Percentiles rank a stretch among this genome's conserved stretches.
Evolutionary conservation across 768 basidiomycete genomes (phyloP).

Genomic region (Termitomyces sp.): DNA sequence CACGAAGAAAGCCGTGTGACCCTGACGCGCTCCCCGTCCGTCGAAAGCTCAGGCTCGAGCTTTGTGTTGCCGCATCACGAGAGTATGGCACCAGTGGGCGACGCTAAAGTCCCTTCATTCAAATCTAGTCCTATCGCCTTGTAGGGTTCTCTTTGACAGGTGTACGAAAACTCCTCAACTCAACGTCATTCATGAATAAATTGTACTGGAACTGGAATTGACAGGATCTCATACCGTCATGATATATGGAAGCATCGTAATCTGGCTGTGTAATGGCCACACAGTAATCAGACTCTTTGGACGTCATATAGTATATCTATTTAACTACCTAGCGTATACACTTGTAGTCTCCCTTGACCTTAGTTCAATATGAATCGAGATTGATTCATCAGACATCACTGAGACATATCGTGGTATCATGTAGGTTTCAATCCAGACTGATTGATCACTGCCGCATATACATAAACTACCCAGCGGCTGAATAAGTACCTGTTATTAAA

Average conservation of each 20-base stretch:
- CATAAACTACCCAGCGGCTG: not conserved
- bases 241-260: not conserved
- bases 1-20: constrained; percentile 9
- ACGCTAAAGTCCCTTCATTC: constrained; percentile 18
- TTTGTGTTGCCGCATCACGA: constrained; percentile 28
- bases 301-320: not conserved
- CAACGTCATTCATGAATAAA: not conserved
- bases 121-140: constrained; percentile 27
- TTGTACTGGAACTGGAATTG: constrained; percentile 8
- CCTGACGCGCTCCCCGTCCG: constrained; percentile 23
- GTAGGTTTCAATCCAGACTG: not conserved
- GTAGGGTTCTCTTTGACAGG: constrained; percentile 6
- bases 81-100: constrained; percentile 13
- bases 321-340: not conserved
- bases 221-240: not conserved
- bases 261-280: not conserved
- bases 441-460: not conserved
- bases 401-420: too few species aligned
- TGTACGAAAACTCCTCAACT: not conserved
- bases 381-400: not conserved
- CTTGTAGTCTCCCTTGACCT: not conserved
- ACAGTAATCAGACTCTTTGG: not conserved
- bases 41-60: constrained; percentile 26
- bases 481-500: not conserved
- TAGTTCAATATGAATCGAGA: not conserved